These are phyloP conservation scores for Arabis alpina DNA, from an alignment of 345 rosid genomes.

Conservation along the genomic window DNA sequence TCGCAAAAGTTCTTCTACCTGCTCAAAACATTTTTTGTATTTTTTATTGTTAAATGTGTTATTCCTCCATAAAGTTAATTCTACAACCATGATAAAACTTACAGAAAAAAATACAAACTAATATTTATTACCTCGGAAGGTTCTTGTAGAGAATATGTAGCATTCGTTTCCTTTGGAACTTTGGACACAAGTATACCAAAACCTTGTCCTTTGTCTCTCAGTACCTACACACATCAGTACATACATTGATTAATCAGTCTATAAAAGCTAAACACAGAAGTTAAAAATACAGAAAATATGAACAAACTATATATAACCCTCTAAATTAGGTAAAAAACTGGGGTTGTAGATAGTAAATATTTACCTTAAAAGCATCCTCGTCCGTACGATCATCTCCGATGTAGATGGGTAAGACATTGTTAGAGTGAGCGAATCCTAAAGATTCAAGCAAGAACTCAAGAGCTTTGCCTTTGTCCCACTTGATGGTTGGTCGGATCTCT, in stretches of 20 bases:
- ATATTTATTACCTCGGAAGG: slow-evolving; percentile 68
- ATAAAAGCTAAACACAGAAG: not conserved
- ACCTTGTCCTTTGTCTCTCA: slow-evolving; percentile 76
- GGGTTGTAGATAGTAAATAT: not conserved
- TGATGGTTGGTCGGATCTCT: slow-evolving; percentile 86
- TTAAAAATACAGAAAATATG: too few relatives aligned
- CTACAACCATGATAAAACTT: not conserved
- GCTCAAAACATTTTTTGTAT: slow-evolving; percentile 13
- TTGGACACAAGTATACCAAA: slow-evolving; percentile 87
- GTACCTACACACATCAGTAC: slow-evolving; percentile 48
- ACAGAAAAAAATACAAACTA: not conserved
- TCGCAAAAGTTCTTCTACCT: slow-evolving; percentile 75
- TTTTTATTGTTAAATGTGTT: not conserved
- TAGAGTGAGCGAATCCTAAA: slow-evolving; percentile 62
- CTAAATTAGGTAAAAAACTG: too few relatives aligned
- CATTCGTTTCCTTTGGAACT: slow-evolving; percentile 81
- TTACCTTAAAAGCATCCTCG: slow-evolving; percentile 93
- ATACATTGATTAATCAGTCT: not conserved
- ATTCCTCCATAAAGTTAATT: slow-evolving; percentile 1
- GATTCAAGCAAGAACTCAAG: slow-evolving; percentile 80
- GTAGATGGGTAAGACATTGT: slow-evolving; percentile 71
- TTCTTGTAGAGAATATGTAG: slow-evolving; percentile 82
- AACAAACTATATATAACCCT: not conserved
- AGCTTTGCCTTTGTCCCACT: slow-evolving; percentile 97
- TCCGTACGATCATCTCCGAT: slow-evolving; percentile 93